A percentile compares a stretch with the other conserved stretches of the same genome.
These are phyloP conservation scores for Cordyceps cateniannulata DNA, from an alignment of 2,329 filamentous ascomycete genomes.

Conservation along the genomic window DNA sequence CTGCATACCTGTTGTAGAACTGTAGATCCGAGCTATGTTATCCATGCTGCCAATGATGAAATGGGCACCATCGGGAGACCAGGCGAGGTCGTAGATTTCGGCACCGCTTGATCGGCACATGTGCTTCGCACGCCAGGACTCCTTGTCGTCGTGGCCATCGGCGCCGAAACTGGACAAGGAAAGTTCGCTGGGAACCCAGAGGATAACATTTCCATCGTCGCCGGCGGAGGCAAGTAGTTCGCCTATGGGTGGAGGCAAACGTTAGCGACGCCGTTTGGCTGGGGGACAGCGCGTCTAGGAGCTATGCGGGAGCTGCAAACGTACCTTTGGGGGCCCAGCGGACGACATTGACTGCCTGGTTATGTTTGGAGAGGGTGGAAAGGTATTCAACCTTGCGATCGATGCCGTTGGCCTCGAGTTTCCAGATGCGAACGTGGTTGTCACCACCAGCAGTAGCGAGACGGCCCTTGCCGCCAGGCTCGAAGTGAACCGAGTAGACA, in stretches of 20 bases:
- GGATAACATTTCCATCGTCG: conserved; percentile 92
- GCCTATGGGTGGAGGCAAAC: conserved; percentile 44
- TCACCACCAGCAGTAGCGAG: conserved; percentile 93
- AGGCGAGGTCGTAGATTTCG: conserved; percentile 96
- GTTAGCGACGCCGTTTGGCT: conserved; percentile 15
- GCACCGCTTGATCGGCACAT: conserved; percentile 95
- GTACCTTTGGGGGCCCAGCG: conserved; percentile 89
- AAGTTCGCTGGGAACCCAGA: conserved; percentile 87
- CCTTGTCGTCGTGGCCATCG: conserved; percentile 85
- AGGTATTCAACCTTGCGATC: conserved; percentile 88
- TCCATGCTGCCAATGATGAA: conserved; percentile 99
- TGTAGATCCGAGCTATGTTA: conserved; percentile 95
- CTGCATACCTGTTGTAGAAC: conserved; percentile 72
- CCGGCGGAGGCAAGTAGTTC: conserved; percentile 92
- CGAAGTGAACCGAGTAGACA: conserved; percentile 96
- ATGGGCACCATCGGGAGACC: conserved; percentile 94
- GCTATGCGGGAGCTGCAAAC: neutral
- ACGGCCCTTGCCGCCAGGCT: conserved; percentile 83
- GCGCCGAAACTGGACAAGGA: conserved; percentile 68
- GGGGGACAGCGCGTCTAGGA: neutral
- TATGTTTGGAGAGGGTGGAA: conserved; percentile 86
- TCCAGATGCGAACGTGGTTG: conserved; percentile 95
- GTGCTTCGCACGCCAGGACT: conserved; percentile 93
- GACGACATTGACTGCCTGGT: conserved; percentile 96
- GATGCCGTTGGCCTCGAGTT: conserved; percentile 75